phyloP scores from a whole-genome alignment of 176 grass and related monocot species.

The Calamus simplicifolius region DNA sequence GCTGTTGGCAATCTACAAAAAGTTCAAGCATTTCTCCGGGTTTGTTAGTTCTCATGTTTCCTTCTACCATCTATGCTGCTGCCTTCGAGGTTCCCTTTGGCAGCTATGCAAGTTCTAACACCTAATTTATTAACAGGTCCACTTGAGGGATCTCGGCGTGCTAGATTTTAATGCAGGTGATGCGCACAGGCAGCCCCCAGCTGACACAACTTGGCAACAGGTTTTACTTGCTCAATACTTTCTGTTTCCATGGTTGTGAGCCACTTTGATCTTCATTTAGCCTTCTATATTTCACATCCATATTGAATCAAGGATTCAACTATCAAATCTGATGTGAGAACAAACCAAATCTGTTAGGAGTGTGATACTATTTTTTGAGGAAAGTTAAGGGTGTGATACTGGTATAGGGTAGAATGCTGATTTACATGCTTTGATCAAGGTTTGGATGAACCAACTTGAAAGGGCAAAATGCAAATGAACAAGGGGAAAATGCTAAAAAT shows the following conservation, averaged over 20 bases:
- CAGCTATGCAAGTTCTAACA: constrained; percentile 11
- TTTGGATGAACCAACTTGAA: too few species aligned
- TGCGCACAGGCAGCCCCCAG: constrained; percentile 71
- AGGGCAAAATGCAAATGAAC: too few species aligned
- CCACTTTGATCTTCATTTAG: too few species aligned
- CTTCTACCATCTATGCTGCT: not conserved
- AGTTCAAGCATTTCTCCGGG: constrained; percentile 85
- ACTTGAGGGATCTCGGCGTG: constrained; percentile 70
- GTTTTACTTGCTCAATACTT: constrained; percentile 30
- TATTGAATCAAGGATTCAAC: too few species aligned
- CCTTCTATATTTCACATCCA: too few species aligned
- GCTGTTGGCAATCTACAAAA: constrained; percentile 90
- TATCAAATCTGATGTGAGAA: too few species aligned
- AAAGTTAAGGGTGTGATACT: too few species aligned
- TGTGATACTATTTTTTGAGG: too few species aligned
- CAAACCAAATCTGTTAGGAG: too few species aligned
- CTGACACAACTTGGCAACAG: constrained; percentile 99
- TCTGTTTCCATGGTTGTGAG: constrained; percentile 2
- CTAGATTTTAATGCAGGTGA: constrained; percentile 84
- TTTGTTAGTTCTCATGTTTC: constrained; percentile 34
- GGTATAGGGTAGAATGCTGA: too few species aligned
- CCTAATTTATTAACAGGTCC: constrained; percentile 46
- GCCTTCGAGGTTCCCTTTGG: constrained; percentile 1
- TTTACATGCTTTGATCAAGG: too few species aligned
- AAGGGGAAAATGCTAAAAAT: too few species aligned